Evolutionary conservation across 257 asterid genomes (phyloP).

Genomic region (Asclepias syriaca): DNA sequence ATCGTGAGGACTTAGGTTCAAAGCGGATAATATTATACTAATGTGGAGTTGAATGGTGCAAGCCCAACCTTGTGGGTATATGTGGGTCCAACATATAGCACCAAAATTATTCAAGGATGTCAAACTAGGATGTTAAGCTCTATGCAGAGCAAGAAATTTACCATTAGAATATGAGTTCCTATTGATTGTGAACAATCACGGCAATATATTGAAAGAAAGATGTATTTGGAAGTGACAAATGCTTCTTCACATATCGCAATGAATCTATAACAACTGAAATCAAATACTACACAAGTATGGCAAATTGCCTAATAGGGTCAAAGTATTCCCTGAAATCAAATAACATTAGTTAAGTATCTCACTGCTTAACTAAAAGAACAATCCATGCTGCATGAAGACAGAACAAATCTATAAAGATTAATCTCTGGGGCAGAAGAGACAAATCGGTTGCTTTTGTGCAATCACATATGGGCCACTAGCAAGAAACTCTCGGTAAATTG

Average conservation of each 20-base stretch:
- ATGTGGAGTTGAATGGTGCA: too few species aligned
- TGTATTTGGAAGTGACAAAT: background rate
- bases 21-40: too few species aligned
- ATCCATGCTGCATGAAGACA: background rate
- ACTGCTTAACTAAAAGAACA: background rate
- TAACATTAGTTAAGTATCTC: background rate
- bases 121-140: background rate
- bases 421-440: background rate
- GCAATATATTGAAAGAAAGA: background rate
- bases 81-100: too few species aligned
- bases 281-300: background rate
- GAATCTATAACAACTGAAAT: background rate
- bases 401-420: background rate
- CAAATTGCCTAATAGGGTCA: background rate
- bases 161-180: background rate
- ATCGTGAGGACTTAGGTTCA: too few species aligned
- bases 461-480: background rate
- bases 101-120: background rate
- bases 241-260: background rate
- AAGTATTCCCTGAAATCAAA: background rate
- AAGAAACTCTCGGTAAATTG: background rate
- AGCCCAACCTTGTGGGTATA: too few species aligned
- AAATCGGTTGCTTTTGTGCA: background rate
- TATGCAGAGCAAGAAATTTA: background rate
- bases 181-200: background rate